Percentiles rank a stretch among this genome's conserved stretches.
Conservation (phyloP, 129 eudicot genomes). For the Flaveria brownii region DNA sequence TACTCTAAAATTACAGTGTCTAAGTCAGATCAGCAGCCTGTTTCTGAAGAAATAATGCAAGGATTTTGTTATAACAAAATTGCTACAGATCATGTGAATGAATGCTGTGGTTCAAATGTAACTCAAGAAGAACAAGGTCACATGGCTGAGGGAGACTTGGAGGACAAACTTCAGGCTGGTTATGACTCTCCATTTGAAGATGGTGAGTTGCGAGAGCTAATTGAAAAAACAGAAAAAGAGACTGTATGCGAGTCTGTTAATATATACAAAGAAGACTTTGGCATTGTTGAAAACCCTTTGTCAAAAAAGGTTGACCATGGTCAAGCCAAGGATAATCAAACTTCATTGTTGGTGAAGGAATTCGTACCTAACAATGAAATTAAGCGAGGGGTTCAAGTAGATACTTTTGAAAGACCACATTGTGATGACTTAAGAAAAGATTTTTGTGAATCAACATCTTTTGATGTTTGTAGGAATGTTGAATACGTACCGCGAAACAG, state of each 20-base stretch:
- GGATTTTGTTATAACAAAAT: slow-evolving; percentile 14
- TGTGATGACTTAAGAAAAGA: slow-evolving; percentile 15
- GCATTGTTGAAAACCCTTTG: slow-evolving; percentile 40
- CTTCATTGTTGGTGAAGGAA: slow-evolving; percentile 29
- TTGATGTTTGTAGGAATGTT: slow-evolving; percentile 21
- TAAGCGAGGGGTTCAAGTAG: slow-evolving; percentile 24
- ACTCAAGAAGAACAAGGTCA: slow-evolving; percentile 40
- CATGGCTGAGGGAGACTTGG: slow-evolving; percentile 36
- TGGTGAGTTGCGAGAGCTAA: slow-evolving; percentile 75
- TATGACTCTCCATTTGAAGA: slow-evolving; percentile 88
- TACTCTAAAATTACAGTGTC: neutral
- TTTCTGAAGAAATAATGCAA: slow-evolving; percentile 26
- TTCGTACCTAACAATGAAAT: slow-evolving; percentile 29
- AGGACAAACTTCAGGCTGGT: slow-evolving; percentile 42
- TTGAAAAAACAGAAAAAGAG: slow-evolving; percentile 39
- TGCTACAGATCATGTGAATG: slow-evolving; percentile 31
- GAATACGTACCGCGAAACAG: slow-evolving; percentile 38
- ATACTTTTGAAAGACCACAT: slow-evolving; percentile 19
- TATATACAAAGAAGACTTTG: slow-evolving; percentile 45
- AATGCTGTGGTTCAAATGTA: slow-evolving; percentile 39
- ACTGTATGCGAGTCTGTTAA: slow-evolving; percentile 55
- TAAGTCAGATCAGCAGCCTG: slow-evolving; percentile 26
- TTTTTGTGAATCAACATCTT: neutral
- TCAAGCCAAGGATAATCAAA: slow-evolving; percentile 28
- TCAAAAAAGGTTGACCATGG: slow-evolving; percentile 44